These are phyloP conservation scores for Leccinum boreale DNA, from an alignment of 768 basidiomycete species.

Conservation along the genomic window DNA sequence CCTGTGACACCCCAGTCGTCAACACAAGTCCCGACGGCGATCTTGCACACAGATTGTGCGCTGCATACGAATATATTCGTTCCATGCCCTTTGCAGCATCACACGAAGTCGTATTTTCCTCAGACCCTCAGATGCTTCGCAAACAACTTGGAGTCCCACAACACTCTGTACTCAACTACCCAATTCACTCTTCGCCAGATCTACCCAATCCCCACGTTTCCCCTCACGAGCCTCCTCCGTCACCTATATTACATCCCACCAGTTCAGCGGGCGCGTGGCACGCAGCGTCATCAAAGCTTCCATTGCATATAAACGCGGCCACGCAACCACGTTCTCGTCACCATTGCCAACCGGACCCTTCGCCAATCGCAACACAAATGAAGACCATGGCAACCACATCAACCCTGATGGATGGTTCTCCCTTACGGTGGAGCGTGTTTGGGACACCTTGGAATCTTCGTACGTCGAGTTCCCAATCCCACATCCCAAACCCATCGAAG, in stretches of 20 bases:
- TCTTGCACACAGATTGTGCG: slow-evolving; percentile 18
- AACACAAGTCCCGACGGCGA: slow-evolving; percentile 12
- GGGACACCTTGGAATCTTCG: not conserved
- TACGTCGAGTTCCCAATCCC: not conserved
- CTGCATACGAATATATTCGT: slow-evolving; percentile 24
- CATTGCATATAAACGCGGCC: slow-evolving; percentile 3
- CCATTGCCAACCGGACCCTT: not conserved
- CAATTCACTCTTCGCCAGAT: slow-evolving; percentile 11
- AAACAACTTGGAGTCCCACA: slow-evolving; percentile 31
- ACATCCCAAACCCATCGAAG: not conserved
- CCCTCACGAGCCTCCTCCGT: not conserved
- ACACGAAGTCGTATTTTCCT: slow-evolving; percentile 11
- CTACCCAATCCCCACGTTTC: slow-evolving; percentile 25
- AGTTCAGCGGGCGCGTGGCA: not conserved
- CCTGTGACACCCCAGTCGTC: not conserved
- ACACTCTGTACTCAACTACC: slow-evolving; percentile 27
- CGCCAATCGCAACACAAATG: not conserved
- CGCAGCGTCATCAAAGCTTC: not conserved
- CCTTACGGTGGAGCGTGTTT: not conserved
- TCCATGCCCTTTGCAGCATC: slow-evolving; percentile 18
- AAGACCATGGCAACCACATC: not conserved
- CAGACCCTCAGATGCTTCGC: slow-evolving; percentile 25
- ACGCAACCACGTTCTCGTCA: not conserved
- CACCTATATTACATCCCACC: not conserved
- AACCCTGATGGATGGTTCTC: not conserved